Evolutionary conservation across 768 basidiomycete genomes (phyloP).

Genomic region (Podaxis carcinomalis): DNA sequence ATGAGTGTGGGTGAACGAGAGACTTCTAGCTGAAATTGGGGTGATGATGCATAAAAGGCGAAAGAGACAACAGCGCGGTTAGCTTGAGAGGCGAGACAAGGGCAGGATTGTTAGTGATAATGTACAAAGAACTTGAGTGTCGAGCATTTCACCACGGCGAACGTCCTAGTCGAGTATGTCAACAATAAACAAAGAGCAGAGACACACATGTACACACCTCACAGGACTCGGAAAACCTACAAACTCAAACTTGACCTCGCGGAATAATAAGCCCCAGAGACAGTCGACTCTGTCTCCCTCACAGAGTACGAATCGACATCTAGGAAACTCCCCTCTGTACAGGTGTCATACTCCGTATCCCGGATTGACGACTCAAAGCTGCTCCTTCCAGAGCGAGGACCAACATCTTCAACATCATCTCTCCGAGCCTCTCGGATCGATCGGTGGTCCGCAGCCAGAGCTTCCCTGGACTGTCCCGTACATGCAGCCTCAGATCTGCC

Average conservation of each 20-base stretch:
- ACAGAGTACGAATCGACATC: not conserved
- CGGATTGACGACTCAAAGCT: not conserved
- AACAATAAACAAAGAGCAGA: not conserved
- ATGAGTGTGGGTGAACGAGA: too few relatives aligned
- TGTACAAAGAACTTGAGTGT: not conserved
- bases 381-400: not conserved
- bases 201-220: not conserved
- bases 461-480: not conserved
- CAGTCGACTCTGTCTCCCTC: not conserved
- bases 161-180: not conserved
- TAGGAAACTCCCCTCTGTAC: conserved; percentile 1
- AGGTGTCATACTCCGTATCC: conserved; percentile 7
- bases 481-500: not conserved
- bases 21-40: too few relatives aligned
- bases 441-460: not conserved
- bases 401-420: not conserved
- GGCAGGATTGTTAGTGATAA: too few relatives aligned
- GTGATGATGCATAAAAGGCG: too few relatives aligned
- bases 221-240: not conserved
- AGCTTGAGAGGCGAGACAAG: too few relatives aligned
- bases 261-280: conserved; percentile 1
- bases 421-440: not conserved
- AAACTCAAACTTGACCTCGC: conserved; percentile 6
- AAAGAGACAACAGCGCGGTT: too few relatives aligned
- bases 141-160: not conserved